These are phyloP conservation scores for Hortaea sp. DNA, from an alignment of 2,329 filamentous ascomycete genomes.

Conservation along the genomic window DNA sequence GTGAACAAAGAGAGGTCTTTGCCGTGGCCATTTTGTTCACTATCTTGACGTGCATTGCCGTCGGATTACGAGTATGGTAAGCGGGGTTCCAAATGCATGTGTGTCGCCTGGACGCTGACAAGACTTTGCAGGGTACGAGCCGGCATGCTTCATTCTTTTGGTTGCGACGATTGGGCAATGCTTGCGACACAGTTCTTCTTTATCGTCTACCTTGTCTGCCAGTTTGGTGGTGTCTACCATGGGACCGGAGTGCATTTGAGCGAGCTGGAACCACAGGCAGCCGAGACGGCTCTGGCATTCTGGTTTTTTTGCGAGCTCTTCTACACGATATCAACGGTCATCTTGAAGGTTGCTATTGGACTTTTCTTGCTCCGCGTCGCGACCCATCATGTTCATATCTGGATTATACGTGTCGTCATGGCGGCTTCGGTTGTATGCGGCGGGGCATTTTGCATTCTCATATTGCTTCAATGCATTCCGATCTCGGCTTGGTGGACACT, in stretches of 20 bases:
- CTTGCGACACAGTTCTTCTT: slow-evolving; percentile 28
- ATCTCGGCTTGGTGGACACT: slow-evolving; percentile 42
- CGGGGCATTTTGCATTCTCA: slow-evolving; percentile 40
- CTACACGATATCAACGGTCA: slow-evolving; percentile 39
- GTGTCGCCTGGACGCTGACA: background rate
- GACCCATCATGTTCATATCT: slow-evolving; percentile 34
- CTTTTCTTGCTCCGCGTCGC: slow-evolving; percentile 46
- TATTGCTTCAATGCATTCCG: slow-evolving; percentile 44
- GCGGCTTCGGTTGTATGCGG: slow-evolving; percentile 36
- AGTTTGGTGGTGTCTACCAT: slow-evolving; percentile 29
- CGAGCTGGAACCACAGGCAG: slow-evolving; percentile 19
- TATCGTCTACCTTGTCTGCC: slow-evolving; percentile 30
- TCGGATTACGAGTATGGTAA: slow-evolving; percentile 29
- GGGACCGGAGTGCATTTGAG: slow-evolving; percentile 30
- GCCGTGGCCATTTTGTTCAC: slow-evolving; percentile 26
- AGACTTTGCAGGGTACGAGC: no score
- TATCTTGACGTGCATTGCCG: slow-evolving; percentile 28
- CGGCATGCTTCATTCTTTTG: slow-evolving; percentile 28
- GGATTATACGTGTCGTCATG: slow-evolving; percentile 39
- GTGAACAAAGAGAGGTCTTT: background rate
- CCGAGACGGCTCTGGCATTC: slow-evolving; percentile 19
- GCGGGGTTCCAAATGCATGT: background rate
- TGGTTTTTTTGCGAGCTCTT: slow-evolving; percentile 48
- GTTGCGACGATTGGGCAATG: slow-evolving; percentile 33
- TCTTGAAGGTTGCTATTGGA: slow-evolving; percentile 43